Evolutionary conservation across 2,329 filamentous ascomycete genomes (phyloP), one percentile per base, ranked within the genome.

Genomic region (Tolypocladium ovalisporum): DNA sequence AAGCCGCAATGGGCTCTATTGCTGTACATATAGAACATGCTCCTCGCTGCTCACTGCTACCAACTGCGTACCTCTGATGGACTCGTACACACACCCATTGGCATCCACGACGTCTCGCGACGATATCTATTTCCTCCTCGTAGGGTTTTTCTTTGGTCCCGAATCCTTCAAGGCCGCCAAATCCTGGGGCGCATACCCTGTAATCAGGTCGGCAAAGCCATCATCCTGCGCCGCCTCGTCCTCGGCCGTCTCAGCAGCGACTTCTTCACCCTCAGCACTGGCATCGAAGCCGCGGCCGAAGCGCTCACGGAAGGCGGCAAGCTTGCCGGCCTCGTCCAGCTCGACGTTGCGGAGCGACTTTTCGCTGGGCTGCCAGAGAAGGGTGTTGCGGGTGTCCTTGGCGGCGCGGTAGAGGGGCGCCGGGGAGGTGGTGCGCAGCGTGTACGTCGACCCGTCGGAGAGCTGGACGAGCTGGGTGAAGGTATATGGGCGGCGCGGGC

Each of bases 401-500:
- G 76, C 75, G 58, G 77, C 76, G 59, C 77, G 77, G 74, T 83
- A 81, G 53, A 88, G 71, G 3, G 81, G 79, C 39, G 73, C 64
- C 0, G 90, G 89, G 13, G 84, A 89, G 13, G 89, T 90, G 29
- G 89, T 92, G 69, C 88, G 88, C 67, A 86, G 80, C 54, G 87
- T 85, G 75, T 84, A 97, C 59, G 92, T 88, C 67, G 84, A 89
- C 65, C 94, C 94, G 77, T 99, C 94, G 44, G 88, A 90, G 62
- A 97, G 87, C 56, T 91, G 92, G 64, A 99, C 80, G 60, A 99
- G 83, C 75, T 99, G 94, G n/a, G 93, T 97, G 79, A 97, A 97
- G 64, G 87, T 90, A 80, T 97, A 97, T 47, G 94, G 93, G 7
- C 92, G 85, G 68, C 91, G 88, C n/a, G 91, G 91, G 19, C 94